Percentiles rank a stretch among this genome's conserved stretches.
These are phyloP conservation scores for Mycena vulgaris DNA, from an alignment of 768 basidiomycete species.

Conservation along the genomic window DNA sequence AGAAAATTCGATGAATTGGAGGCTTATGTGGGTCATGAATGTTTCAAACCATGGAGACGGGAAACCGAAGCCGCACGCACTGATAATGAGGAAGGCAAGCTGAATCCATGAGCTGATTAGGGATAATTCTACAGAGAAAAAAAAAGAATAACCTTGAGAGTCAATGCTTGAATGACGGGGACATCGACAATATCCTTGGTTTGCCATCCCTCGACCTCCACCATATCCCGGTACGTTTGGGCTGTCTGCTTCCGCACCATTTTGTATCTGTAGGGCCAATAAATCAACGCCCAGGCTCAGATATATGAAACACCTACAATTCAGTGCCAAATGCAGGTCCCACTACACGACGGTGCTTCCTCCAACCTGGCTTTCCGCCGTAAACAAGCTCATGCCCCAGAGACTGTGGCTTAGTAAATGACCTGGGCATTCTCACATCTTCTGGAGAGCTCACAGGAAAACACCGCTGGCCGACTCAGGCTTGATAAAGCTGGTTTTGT, in stretches of 20 bases:
- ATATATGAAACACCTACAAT: conserved; percentile 36
- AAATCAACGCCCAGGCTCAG: not conserved
- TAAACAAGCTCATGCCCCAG: conserved; percentile 52
- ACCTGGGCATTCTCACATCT: no score
- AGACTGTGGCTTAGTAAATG: no score
- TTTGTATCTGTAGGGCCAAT: conserved; percentile 51
- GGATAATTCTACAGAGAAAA: not conserved
- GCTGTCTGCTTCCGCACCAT: conserved; percentile 59
- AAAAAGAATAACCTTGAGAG: conserved; percentile 59
- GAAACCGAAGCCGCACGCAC: conserved; percentile 64
- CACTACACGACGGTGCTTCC: conserved; percentile 52
- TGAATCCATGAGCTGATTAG: conserved; percentile 33
- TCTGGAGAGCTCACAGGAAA: conserved; percentile 55
- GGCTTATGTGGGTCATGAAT: not conserved
- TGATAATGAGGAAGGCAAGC: conserved; percentile 61
- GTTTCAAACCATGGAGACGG: conserved; percentile 55
- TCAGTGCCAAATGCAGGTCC: conserved; percentile 50
- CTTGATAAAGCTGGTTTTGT: conserved; percentile 43
- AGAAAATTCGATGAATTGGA: not conserved
- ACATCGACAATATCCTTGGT: conserved; percentile 46
- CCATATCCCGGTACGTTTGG: conserved; percentile 57
- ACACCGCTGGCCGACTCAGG: conserved; percentile 25
- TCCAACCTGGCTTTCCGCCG: conserved; percentile 51
- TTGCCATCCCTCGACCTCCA: conserved; percentile 53
- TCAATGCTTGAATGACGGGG: conserved; percentile 50